Conservation (phyloP, 768 basidiomycete species). For the Tulasnella sp. region DNA sequence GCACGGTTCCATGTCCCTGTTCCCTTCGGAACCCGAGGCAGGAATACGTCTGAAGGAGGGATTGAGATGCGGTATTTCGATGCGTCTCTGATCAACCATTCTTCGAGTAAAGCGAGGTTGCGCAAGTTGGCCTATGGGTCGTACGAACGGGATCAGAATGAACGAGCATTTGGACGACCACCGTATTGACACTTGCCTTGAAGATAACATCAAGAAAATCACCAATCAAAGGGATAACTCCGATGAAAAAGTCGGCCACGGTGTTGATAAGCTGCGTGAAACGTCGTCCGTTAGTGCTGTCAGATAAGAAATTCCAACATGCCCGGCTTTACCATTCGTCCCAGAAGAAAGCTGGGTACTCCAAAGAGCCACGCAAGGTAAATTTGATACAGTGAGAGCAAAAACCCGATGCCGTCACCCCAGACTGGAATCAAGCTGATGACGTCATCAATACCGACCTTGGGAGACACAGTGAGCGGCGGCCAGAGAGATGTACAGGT, state of each 20-base stretch:
- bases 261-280: not conserved
- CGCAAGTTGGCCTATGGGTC: slow-evolving; percentile 12
- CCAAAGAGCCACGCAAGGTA: slow-evolving; percentile 15
- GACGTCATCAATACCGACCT: slow-evolving; percentile 16
- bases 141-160: not conserved
- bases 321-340: slow-evolving; percentile 7
- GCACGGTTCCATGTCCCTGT: not conserved
- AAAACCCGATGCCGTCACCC: slow-evolving; percentile 12
- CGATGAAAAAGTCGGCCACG: slow-evolving; percentile 13
- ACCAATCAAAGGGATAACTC: slow-evolving; percentile 14
- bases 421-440: slow-evolving; percentile 12
- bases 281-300: not conserved
- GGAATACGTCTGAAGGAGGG: slow-evolving; percentile 8
- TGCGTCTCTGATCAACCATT: slow-evolving; percentile 15
- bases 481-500: too few relatives aligned
- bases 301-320: not conserved
- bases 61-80: slow-evolving; percentile 11
- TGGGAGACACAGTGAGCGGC: not conserved
- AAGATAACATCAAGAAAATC: slow-evolving; percentile 15
- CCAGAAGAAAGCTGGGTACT: slow-evolving; percentile 10
- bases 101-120: slow-evolving; percentile 15
- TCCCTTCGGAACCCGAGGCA: slow-evolving; percentile 1
- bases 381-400: slow-evolving; percentile 15
- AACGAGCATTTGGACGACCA: not conserved
- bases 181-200: not conserved